phyloP scores from a whole-genome alignment of 1,139 yeast genomes.

The Taphrina confusa region DNA sequence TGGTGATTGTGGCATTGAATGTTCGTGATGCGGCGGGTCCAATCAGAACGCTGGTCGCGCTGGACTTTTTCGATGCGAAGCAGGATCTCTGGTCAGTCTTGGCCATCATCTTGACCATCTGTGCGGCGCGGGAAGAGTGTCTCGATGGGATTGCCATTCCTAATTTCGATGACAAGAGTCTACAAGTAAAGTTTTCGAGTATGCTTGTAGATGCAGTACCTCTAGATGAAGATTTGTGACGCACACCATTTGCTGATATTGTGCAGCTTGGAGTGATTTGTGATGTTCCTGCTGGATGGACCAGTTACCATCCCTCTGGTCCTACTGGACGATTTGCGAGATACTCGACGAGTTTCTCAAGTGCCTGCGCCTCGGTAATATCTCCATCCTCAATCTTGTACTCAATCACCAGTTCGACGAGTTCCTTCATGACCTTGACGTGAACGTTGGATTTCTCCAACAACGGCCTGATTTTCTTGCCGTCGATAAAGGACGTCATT shows the following conservation, averaged over 20 bases:
- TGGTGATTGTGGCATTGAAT: conserved; percentile 29
- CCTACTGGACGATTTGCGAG: background rate
- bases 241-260: too few species aligned
- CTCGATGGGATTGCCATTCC: too few species aligned
- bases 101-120: conserved; percentile 25
- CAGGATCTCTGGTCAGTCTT: conserved; percentile 34
- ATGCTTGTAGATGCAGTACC: background rate
- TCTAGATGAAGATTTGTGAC: background rate
- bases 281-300: too few species aligned
- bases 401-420: conserved; percentile 18
- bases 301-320: conserved; percentile 7
- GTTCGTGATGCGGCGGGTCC: conserved; percentile 11
- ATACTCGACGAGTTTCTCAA: conserved; percentile 4
- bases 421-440: conserved; percentile 30
- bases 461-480: conserved; percentile 22
- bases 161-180: too few species aligned
- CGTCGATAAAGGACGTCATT: conserved; percentile 15
- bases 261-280: too few species aligned
- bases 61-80: conserved; percentile 18
- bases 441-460: background rate
- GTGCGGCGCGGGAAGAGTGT: conserved; percentile 43
- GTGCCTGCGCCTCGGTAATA: conserved; percentile 13
- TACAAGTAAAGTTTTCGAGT: conserved; percentile 3
- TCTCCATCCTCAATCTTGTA: conserved; percentile 11
- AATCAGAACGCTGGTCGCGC: conserved; percentile 23